Percentiles rank a stretch among this genome's conserved stretches.
These are phyloP conservation scores for Xylariaceae sp. DNA, from an alignment of 2,329 filamentous ascomycete species.

Conservation along the genomic window DNA sequence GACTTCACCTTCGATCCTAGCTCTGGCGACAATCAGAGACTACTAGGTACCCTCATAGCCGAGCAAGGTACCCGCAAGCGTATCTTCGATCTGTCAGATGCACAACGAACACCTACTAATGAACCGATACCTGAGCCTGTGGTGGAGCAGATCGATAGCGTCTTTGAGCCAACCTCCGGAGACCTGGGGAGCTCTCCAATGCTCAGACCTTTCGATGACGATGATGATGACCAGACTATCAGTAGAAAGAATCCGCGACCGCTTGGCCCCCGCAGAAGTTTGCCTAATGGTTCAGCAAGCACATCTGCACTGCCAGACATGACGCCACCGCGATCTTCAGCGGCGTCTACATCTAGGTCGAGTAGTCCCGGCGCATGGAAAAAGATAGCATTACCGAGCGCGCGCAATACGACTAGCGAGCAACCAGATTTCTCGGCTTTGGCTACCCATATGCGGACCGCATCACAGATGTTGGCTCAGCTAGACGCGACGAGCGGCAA, in stretches of 20 bases:
- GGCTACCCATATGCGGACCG: constrained; percentile 85
- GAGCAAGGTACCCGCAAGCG: constrained; percentile 61
- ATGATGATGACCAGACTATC: constrained; percentile 49
- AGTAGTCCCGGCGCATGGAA: constrained; percentile 65
- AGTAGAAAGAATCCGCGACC: constrained; percentile 37
- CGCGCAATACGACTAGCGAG: constrained; percentile 60
- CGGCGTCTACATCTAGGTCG: constrained; percentile 67
- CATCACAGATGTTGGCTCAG: constrained; percentile 84
- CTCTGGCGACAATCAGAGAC: constrained; percentile 69
- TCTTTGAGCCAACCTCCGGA: constrained; percentile 80
- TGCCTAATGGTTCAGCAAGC: constrained; percentile 30
- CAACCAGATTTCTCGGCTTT: constrained; percentile 81
- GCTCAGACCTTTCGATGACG: constrained; percentile 57
- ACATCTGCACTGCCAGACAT: constrained; percentile 60
- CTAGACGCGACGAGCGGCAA: constrained; percentile 80
- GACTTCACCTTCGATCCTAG: constrained; percentile 83
- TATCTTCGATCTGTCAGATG: constrained; percentile 71
- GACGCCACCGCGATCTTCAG: constrained; percentile 69
- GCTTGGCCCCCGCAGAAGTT: constrained; percentile 22
- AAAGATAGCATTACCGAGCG: constrained; percentile 62
- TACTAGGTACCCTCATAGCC: constrained; percentile 60
- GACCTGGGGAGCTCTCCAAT: constrained; percentile 76
- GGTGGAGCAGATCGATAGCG: constrained; percentile 61
- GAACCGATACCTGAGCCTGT: constrained; percentile 48
- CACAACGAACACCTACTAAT: constrained; percentile 53